Conservation (phyloP, 352 stramenopile genomes). For the Globisporangium okanoganense region DNA sequence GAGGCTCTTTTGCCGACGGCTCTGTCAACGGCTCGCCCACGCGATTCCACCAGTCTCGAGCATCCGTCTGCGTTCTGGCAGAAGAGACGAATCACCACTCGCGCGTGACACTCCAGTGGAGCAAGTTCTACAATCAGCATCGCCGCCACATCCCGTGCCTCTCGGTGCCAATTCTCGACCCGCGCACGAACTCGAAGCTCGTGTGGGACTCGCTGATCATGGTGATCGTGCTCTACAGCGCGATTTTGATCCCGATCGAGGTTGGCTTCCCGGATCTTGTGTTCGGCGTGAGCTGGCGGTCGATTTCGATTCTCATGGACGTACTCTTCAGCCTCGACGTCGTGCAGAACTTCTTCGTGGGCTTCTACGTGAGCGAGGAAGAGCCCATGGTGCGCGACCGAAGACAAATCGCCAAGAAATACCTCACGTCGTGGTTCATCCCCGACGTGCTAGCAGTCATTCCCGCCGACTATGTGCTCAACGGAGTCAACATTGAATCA, state of each 20-base stretch:
- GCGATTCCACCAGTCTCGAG: constrained; percentile 13
- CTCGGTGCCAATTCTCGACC: constrained; percentile 44
- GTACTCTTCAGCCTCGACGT: constrained; percentile 65
- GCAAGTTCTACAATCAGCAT: constrained; percentile 38
- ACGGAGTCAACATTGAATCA: constrained; percentile 6
- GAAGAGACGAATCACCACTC: constrained; percentile 22
- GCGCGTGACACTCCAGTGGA: constrained; percentile 31
- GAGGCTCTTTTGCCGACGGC: not conserved
- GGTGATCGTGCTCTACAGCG: constrained; percentile 68
- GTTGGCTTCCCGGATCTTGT: constrained; percentile 67
- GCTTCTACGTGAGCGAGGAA: constrained; percentile 61
- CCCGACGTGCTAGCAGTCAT: constrained; percentile 44
- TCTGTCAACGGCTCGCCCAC: constrained; percentile 1
- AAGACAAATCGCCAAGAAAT: constrained; percentile 39
- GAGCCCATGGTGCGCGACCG: constrained; percentile 50
- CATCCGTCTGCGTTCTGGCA: constrained; percentile 28
- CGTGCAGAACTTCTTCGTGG: constrained; percentile 69
- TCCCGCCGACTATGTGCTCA: constrained; percentile 50
- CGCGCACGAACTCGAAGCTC: constrained; percentile 50
- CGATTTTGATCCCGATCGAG: constrained; percentile 64
- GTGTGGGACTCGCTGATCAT: constrained; percentile 71
- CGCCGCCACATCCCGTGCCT: constrained; percentile 26
- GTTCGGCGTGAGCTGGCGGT: constrained; percentile 22
- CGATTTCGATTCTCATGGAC: constrained; percentile 31
- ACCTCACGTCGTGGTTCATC: constrained; percentile 60